A percentile compares a stretch with the other conserved stretches of the same genome.
Conservation (phyloP, 2,329 filamentous ascomycete genomes). For the Aspergillus udagawae region DNA sequence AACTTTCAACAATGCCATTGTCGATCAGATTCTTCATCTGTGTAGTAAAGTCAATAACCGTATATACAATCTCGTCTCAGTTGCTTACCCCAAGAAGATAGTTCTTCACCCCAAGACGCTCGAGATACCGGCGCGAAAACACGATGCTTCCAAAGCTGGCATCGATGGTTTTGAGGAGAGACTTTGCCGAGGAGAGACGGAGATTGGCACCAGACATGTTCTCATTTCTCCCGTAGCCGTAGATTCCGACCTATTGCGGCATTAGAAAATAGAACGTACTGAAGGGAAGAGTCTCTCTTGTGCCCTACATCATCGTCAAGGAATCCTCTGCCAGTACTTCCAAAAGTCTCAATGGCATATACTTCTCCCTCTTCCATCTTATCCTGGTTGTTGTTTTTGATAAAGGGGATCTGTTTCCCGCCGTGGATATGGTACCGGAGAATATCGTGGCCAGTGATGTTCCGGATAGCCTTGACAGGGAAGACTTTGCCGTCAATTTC, state of each 20-base stretch:
- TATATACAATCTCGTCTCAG: background rate
- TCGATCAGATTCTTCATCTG: conserved; percentile 56
- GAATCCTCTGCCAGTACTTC: conserved; percentile 51
- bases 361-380: conserved; percentile 59
- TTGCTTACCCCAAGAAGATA: conserved; percentile 55
- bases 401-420: conserved; percentile 53
- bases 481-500: conserved; percentile 51
- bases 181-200: conserved; percentile 52
- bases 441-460: conserved; percentile 55
- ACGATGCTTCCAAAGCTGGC: conserved; percentile 61
- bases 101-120: conserved; percentile 57
- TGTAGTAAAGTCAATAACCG: background rate
- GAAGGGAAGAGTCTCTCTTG: background rate
- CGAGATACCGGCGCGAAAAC: conserved; percentile 60
- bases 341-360: conserved; percentile 58
- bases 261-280: background rate
- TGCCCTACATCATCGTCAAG: conserved; percentile 43
- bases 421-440: conserved; percentile 53
- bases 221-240: conserved; percentile 48
- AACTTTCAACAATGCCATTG: conserved; percentile 55
- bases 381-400: conserved; percentile 47
- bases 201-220: conserved; percentile 34
- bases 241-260: conserved; percentile 43
- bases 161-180: conserved; percentile 55
- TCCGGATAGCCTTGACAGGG: conserved; percentile 54